Percentiles rank a stretch among this genome's conserved stretches.
These are phyloP conservation scores for Dryadomyces quercus-mongolicae DNA, from an alignment of 2,329 filamentous ascomycete species.

Conservation along the genomic window DNA sequence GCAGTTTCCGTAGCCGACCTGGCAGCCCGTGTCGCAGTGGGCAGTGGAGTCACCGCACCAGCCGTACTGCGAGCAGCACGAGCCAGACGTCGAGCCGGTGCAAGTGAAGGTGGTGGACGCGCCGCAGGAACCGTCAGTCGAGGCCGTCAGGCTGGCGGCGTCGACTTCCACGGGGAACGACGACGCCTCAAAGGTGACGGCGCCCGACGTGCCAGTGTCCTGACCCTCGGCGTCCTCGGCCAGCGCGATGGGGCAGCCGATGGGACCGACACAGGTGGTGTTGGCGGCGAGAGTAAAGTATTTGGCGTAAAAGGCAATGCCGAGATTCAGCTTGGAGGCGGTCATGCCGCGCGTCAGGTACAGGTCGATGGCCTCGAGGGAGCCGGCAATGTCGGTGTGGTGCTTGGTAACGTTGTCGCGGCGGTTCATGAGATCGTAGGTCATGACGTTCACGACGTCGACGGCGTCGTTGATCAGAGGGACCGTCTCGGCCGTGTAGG, in stretches of 20 bases:
- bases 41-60: constrained; percentile 6
- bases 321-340: constrained; percentile 43
- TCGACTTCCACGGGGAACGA: constrained; percentile 14
- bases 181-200: constrained; percentile 25
- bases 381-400: constrained; percentile 49
- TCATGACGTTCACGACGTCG: constrained; percentile 58
- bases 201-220: constrained; percentile 20
- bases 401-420: constrained; percentile 52
- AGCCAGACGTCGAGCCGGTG: neutral
- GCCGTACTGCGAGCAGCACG: constrained; percentile 9
- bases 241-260: constrained; percentile 41
- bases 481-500: constrained; percentile 45
- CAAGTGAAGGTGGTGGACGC: constrained; percentile 5
- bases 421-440: constrained; percentile 60
- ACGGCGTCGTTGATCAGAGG: constrained; percentile 46
- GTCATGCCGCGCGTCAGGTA: constrained; percentile 46
- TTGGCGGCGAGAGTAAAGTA: constrained; percentile 42
- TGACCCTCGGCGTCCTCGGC: constrained; percentile 45
- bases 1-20: constrained; percentile 7
- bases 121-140: constrained; percentile 8
- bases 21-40: constrained; percentile 9
- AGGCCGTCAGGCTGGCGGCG: constrained; percentile 9
- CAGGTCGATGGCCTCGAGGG: constrained; percentile 39
- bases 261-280: constrained; percentile 26
- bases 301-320: constrained; percentile 57